phyloP scores from a whole-genome alignment of 768 basidiomycete genomes.

The Suillus ampliporus region DNA sequence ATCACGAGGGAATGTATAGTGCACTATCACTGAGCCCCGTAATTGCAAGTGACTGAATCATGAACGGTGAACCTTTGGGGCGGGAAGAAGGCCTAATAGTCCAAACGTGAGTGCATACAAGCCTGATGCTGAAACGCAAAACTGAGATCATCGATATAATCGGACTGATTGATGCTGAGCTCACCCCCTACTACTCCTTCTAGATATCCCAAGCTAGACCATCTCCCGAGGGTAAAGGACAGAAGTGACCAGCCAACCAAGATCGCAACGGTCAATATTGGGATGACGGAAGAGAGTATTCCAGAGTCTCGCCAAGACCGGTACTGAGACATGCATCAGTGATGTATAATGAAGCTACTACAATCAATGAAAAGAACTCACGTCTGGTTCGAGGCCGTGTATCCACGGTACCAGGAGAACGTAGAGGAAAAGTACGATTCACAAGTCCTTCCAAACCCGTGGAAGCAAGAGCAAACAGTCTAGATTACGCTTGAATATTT shows the following conservation, averaged over 20 bases:
- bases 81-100: slow-evolving; percentile 74
- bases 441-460: slow-evolving; percentile 64
- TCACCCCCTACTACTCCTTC: slow-evolving; percentile 68
- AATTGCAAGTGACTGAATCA: slow-evolving; percentile 19
- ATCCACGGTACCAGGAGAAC: slow-evolving; percentile 71
- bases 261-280: slow-evolving; percentile 70
- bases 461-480: slow-evolving; percentile 59
- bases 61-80: slow-evolving; percentile 57
- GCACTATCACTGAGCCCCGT: neutral
- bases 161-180: slow-evolving; percentile 21
- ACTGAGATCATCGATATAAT: slow-evolving; percentile 1
- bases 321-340: slow-evolving; percentile 52
- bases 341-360: neutral
- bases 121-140: slow-evolving; percentile 58
- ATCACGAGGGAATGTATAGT: neutral
- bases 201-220: slow-evolving; percentile 68
- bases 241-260: slow-evolving; percentile 72
- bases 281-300: slow-evolving; percentile 69
- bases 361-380: slow-evolving; percentile 41
- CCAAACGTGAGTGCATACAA: slow-evolving; percentile 75
- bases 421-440: slow-evolving; percentile 71
- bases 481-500: slow-evolving; percentile 28
- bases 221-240: slow-evolving; percentile 66
- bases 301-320: slow-evolving; percentile 76
- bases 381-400: slow-evolving; percentile 70